Percentiles rank a stretch among this genome's conserved stretches.
phyloP scores from a whole-genome alignment of 208 protist genomes.

The Acanthamoeba culbertsoni region DNA sequence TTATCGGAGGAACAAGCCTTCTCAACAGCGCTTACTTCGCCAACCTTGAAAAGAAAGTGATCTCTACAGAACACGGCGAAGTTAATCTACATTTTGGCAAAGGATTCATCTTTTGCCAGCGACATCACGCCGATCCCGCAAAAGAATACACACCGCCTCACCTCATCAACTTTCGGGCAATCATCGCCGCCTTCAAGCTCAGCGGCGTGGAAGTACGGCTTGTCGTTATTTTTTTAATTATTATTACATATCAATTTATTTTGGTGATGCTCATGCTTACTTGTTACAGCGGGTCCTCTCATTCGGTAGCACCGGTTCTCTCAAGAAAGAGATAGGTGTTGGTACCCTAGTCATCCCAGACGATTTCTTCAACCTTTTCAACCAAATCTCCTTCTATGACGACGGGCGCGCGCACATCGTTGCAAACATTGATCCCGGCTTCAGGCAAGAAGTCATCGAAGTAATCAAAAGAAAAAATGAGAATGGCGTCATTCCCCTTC shows the following conservation, averaged over 20 bases:
- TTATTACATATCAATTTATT: not conserved
- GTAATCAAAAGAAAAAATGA: not conserved
- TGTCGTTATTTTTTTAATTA: not conserved
- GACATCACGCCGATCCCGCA: constrained; percentile 56
- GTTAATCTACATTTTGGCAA: constrained; percentile 50
- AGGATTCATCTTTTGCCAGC: constrained; percentile 63
- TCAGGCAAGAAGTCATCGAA: constrained; percentile 31
- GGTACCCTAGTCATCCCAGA: constrained; percentile 61
- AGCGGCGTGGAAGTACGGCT: constrained; percentile 37
- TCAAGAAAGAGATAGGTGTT: constrained; percentile 42
- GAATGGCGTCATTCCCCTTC: not conserved
- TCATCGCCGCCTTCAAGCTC: constrained; percentile 42
- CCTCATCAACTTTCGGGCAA: constrained; percentile 64
- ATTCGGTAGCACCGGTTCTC: constrained; percentile 47
- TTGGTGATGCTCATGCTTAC: not conserved
- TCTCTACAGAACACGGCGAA: constrained; percentile 25
- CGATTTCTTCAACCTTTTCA: constrained; percentile 66
- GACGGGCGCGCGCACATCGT: constrained; percentile 61
- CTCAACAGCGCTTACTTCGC: constrained; percentile 64
- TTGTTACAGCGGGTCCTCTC: constrained; percentile 1
- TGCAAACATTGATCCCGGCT: constrained; percentile 3
- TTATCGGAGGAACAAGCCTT: constrained; percentile 66
- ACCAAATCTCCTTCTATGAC: constrained; percentile 50
- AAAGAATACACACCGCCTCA: constrained; percentile 62
- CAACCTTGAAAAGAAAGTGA: not conserved